Conservation (phyloP, 441 rosid genomes). For the Manihot esculenta region DNA sequence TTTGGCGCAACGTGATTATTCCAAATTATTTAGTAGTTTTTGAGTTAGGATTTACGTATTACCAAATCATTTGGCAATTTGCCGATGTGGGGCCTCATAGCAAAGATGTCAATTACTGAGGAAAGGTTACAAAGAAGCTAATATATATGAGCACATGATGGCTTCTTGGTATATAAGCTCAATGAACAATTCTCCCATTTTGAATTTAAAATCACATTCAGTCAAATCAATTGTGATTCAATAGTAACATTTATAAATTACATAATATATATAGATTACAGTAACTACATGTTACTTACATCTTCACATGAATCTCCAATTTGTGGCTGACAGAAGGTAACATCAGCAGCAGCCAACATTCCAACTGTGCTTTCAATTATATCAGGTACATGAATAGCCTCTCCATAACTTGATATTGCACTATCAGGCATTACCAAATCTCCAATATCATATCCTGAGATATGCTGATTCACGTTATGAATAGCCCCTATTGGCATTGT, state of each 20-base stretch:
- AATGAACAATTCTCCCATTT: not conserved
- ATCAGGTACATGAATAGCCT: constrained; percentile 74
- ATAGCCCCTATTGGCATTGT: constrained; percentile 51
- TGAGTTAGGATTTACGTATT: too few relatives aligned
- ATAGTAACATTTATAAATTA: too few relatives aligned
- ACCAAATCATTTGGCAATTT: too few relatives aligned
- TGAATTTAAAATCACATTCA: not conserved
- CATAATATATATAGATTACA: not conserved
- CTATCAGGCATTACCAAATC: constrained; percentile 64
- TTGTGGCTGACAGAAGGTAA: constrained; percentile 61
- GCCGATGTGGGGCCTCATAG: too few relatives aligned
- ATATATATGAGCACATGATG: not conserved
- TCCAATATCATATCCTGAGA: constrained; percentile 49
- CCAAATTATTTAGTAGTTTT: too few relatives aligned
- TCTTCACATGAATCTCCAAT: constrained; percentile 63
- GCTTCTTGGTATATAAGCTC: not conserved
- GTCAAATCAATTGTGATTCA: too few relatives aligned
- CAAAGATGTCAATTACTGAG: too few relatives aligned
- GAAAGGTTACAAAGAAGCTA: too few relatives aligned
- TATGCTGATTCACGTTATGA: constrained; percentile 44
- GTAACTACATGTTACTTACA: constrained; percentile 42
- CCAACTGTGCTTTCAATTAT: constrained; percentile 93
- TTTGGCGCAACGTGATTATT: too few relatives aligned
- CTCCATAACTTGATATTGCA: constrained; percentile 56
- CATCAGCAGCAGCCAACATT: constrained; percentile 74